Evolutionary conservation across 1,284 basidiomycete species (phyloP).

Genomic region (Sanguinoderma infundibulare): DNA sequence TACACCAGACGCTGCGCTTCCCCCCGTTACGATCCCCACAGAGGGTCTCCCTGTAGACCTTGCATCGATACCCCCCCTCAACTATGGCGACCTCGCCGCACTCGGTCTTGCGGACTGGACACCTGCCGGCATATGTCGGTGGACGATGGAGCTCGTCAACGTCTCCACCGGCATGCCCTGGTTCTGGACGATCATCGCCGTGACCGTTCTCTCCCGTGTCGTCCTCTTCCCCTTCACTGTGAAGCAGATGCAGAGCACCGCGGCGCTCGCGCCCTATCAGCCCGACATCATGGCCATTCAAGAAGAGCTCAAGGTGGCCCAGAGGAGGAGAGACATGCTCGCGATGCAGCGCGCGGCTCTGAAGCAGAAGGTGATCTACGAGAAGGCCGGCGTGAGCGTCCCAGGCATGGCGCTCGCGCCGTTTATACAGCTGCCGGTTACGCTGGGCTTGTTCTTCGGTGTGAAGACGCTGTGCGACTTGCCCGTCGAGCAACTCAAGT

Average conservation of each 20-base stretch:
- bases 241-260: slow-evolving; percentile 66
- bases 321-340: slow-evolving; percentile 50
- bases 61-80: slow-evolving; percentile 46
- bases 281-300: slow-evolving; percentile 62
- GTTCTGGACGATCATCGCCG: slow-evolving; percentile 83
- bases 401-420: slow-evolving; percentile 61
- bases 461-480: slow-evolving; percentile 74
- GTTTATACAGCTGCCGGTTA: slow-evolving; percentile 79
- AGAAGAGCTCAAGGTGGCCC: slow-evolving; percentile 47
- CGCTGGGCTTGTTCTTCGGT: slow-evolving; percentile 88
- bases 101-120: slow-evolving; percentile 76
- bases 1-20: slow-evolving; percentile 14
- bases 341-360: slow-evolving; percentile 58
- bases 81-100: slow-evolving; percentile 80
- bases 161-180: slow-evolving; percentile 80
- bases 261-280: slow-evolving; percentile 70
- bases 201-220: slow-evolving; percentile 73
- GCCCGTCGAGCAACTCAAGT: slow-evolving; percentile 74
- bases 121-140: slow-evolving; percentile 41
- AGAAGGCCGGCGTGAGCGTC: slow-evolving; percentile 74
- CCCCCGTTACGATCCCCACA: slow-evolving; percentile 6
- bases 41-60: slow-evolving; percentile 15
- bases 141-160: slow-evolving; percentile 74
- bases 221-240: slow-evolving; percentile 76
- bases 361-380: slow-evolving; percentile 67